Conservation (phyloP, 352 stramenopile species). For the Globisporangium spiculum region DNA sequence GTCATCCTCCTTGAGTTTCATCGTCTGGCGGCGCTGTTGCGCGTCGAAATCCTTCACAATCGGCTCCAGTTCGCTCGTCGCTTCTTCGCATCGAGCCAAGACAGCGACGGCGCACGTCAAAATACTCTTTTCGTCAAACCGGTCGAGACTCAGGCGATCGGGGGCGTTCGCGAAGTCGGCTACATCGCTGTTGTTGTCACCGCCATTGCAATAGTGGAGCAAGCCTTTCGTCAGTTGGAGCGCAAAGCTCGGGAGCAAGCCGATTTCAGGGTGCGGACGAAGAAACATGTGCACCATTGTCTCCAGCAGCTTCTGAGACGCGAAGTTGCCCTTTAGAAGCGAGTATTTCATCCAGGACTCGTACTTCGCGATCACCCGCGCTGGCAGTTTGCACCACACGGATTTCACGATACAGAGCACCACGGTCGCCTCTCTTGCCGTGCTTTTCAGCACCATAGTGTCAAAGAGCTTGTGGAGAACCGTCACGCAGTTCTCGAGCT, state of each 20-base stretch:
- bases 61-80: conserved; percentile 26
- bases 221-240: conserved; percentile 34
- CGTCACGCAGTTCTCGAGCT: conserved; percentile 23
- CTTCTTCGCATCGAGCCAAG: conserved; percentile 30
- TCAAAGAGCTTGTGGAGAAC: conserved; percentile 27
- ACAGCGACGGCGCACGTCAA: conserved; percentile 31
- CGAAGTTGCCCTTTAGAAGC: conserved; percentile 15
- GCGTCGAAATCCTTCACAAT: conserved; percentile 33
- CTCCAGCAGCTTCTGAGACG: conserved; percentile 27
- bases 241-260: conserved; percentile 22
- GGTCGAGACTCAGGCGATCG: conserved; percentile 21
- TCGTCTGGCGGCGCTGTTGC: conserved; percentile 29
- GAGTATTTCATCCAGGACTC: conserved; percentile 32
- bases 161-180: conserved; percentile 9
- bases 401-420: conserved; percentile 16
- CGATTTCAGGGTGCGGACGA: conserved; percentile 22
- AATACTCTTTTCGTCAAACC: conserved; percentile 33
- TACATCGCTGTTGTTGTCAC: conserved; percentile 17
- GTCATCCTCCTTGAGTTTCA: conserved; percentile 46
- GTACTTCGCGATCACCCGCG: conserved; percentile 13
- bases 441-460: conserved; percentile 17
- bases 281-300: conserved; percentile 33
- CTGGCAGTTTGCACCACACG: conserved; percentile 23
- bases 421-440: conserved; percentile 16
- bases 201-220: conserved; percentile 31